Conservation (phyloP, 169 alveolate species). For the Ichthyophthirius multifiliis region DNA sequence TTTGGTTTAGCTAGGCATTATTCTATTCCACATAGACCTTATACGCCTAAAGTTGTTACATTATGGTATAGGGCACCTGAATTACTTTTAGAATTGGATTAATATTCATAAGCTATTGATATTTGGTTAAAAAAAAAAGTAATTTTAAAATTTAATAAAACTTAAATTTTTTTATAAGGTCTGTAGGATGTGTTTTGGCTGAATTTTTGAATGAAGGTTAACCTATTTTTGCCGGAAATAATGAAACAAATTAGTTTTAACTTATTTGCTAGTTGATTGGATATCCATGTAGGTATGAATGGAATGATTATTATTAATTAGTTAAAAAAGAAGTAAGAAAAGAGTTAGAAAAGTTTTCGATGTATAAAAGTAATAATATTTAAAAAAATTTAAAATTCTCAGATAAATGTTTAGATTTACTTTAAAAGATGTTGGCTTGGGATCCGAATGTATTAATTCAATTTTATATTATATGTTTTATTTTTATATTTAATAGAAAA, state of each 20-base stretch:
- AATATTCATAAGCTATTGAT: neutral
- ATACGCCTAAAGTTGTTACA: conserved; percentile 93
- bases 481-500: neutral
- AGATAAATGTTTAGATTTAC: neutral
- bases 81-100: neutral
- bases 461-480: neutral
- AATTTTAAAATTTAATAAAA: neutral
- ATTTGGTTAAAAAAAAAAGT: neutral
- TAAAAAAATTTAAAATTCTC: neutral
- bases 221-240: neutral
- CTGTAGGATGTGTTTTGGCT: conserved; percentile 6
- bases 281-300: neutral
- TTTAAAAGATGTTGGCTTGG: neutral
- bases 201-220: neutral
- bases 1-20: conserved; percentile 93
- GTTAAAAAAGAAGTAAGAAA: conserved; percentile 3
- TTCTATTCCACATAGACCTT: conserved; percentile 65
- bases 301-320: neutral
- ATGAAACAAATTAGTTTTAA: neutral
- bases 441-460: neutral
- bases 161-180: neutral
- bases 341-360: neutral
- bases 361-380: neutral
- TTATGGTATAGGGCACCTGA: conserved; percentile 97
- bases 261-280: neutral